Base-by-base conservation (phyloP, 768 basidiomycete species). In the Paxillus involutus region DNA sequence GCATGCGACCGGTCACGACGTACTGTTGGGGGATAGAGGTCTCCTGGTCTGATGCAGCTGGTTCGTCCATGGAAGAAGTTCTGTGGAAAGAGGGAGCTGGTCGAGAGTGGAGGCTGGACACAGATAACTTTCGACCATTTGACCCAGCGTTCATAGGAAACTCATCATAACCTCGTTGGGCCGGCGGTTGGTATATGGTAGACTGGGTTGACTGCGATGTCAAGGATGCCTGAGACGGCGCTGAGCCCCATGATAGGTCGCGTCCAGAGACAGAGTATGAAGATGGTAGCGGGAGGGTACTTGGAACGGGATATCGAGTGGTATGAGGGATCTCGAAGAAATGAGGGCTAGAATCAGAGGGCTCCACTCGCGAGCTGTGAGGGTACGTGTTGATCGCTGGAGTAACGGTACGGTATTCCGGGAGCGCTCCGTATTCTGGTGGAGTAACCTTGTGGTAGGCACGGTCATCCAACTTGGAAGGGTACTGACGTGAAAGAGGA, bases 281-380 rank as follows among this genome's bases (percentile, higher is more conserved):
- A 33, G 59, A 48, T 17, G 56, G 47, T 21, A 58, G 17, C 3
- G 64, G 57, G 37, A 64, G 60, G 36, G 55, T 57, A 16, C 56
- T 56, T 7, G 70, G 66, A 33, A 65, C 59, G 33, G 70, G 62
- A 44, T 57, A 64, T 52, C 55, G 65, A 4, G 70, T 70, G 19
- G 51, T 49, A 32, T 70, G 68, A 29, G 69, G 37, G 36, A 62
- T 50, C 29, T 70, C 68, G 16, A 63, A 68, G 13, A 63, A 71
- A 36, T 66, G 60, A 42, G 61, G 58, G 33, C 52, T 55, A 16
- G 26, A 32, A 9, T 53, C 53, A 13, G 59, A 47, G 7, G 59
- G 52, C 21, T 60, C 57, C 7, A 48, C n/a, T 14, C 47, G 59
- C 45, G 62, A 7, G 14, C 53, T 46, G 33, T 56, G 57, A 32